Evolutionary conservation across 805 yeast species (phyloP).

Genomic region (Candida corydali): DNA sequence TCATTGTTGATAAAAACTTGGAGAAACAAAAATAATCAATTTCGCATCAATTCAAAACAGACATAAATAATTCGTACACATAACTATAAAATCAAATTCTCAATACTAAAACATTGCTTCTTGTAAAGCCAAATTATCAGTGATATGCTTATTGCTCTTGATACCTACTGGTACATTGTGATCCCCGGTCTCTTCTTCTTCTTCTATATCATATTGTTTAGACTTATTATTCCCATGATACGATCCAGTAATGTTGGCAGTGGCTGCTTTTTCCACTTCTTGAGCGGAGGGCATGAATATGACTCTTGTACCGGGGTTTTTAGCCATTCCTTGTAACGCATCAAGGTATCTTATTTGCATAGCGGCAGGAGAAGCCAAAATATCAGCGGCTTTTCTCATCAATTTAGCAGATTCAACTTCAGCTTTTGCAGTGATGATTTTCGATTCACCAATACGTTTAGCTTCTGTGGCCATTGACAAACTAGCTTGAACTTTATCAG

Average conservation of each 20-base stretch:
- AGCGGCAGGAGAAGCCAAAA: constrained; percentile 68
- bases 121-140: constrained; percentile 28
- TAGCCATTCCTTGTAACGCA: constrained; percentile 75
- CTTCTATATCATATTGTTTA: constrained; percentile 16
- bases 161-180: constrained; percentile 6
- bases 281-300: constrained; percentile 64
- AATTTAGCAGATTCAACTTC: constrained; percentile 73
- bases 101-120: constrained; percentile 20
- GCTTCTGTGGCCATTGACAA: constrained; percentile 74
- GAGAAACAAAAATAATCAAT: too few species aligned
- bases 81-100: background rate
- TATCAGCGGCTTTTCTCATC: constrained; percentile 77
- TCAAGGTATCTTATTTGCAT: constrained; percentile 76
- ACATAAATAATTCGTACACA: too few species aligned
- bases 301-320: constrained; percentile 57
- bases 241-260: constrained; percentile 14
- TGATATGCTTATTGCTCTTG: constrained; percentile 11
- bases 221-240: constrained; percentile 8
- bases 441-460: constrained; percentile 70
- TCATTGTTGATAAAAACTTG: background rate
- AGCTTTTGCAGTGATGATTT: constrained; percentile 70
- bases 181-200: constrained; percentile 19
- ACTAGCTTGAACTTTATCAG: constrained; percentile 52
- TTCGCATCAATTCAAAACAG: too few species aligned
- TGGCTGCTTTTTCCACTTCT: constrained; percentile 37